These are phyloP conservation scores for Pythium dissotocum DNA, from an alignment of 352 stramenopile species.

Conservation along the genomic window DNA sequence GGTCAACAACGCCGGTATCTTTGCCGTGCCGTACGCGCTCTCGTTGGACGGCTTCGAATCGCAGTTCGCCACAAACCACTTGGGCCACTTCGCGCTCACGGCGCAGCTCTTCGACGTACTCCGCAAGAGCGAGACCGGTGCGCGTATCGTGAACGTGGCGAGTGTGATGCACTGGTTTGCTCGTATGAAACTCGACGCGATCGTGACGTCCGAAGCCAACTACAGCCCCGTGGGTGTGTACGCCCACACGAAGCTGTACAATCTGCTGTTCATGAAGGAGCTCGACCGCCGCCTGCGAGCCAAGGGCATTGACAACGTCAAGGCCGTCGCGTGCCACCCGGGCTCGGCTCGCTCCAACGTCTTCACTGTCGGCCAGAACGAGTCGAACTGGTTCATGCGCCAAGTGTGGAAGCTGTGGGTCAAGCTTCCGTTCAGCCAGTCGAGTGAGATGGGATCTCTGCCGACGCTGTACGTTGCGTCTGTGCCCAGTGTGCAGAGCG, in stretches of 20 bases:
- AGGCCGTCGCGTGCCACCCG: slow-evolving; percentile 30
- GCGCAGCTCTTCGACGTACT: slow-evolving; percentile 29
- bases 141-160: slow-evolving; percentile 25
- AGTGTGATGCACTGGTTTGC: slow-evolving; percentile 2
- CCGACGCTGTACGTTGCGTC: slow-evolving; percentile 47
- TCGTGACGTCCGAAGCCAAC: slow-evolving; percentile 20
- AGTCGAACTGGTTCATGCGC: slow-evolving; percentile 23
- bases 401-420: slow-evolving; percentile 31
- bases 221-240: slow-evolving; percentile 29
- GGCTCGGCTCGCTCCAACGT: slow-evolving; percentile 35
- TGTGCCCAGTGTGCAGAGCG: slow-evolving; percentile 26
- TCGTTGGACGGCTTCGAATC: slow-evolving; percentile 17
- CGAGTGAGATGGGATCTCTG: slow-evolving; percentile 42
- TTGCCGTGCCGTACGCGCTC: not conserved
- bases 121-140: slow-evolving; percentile 22
- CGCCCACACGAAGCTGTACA: slow-evolving; percentile 42
- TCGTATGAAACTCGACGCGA: slow-evolving; percentile 10
- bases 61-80: slow-evolving; percentile 26
- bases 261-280: slow-evolving; percentile 51
- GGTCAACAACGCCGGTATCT: slow-evolving; percentile 37
- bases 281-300: slow-evolving; percentile 38
- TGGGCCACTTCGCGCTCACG: slow-evolving; percentile 37
- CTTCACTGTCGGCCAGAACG: not conserved
- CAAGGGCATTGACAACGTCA: slow-evolving; percentile 27
- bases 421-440: slow-evolving; percentile 33